Conservation (phyloP, 1,284 basidiomycete genomes). For the Laetiporus sulphureus region DNA sequence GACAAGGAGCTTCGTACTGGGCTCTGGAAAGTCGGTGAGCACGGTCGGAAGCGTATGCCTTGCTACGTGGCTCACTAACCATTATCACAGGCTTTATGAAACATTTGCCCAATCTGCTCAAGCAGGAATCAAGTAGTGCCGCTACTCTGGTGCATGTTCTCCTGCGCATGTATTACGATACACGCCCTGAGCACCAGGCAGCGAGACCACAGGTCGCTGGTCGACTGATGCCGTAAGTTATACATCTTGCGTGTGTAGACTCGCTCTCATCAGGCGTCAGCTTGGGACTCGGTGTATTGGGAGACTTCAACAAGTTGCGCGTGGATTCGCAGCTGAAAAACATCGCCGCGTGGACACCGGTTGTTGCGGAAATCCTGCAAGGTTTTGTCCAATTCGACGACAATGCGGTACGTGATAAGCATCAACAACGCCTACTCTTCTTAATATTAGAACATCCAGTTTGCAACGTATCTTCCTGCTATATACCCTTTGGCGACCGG, state of each 20-base stretch:
- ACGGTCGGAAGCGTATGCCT: background rate
- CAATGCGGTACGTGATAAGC: conserved; percentile 60
- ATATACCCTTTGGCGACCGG: conserved; percentile 86
- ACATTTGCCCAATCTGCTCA: conserved; percentile 94
- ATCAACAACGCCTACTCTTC: background rate
- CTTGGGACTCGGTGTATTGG: conserved; percentile 85
- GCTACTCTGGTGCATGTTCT: conserved; percentile 92
- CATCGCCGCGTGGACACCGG: conserved; percentile 96
- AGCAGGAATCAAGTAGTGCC: conserved; percentile 97
- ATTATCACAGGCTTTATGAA: conserved; percentile 89
- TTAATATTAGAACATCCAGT: conserved; percentile 40
- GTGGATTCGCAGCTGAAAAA: conserved; percentile 93
- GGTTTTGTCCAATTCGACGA: conserved; percentile 89
- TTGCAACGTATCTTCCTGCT: conserved; percentile 74
- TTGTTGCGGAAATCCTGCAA: conserved; percentile 88
- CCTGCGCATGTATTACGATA: conserved; percentile 91
- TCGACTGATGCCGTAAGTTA: conserved; percentile 81
- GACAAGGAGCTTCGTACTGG: conserved; percentile 96
- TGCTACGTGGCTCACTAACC: too few relatives aligned
- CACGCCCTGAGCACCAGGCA: conserved; percentile 78
- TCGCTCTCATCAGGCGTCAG: conserved; percentile 34
- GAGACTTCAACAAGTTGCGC: conserved; percentile 88
- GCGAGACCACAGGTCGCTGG: conserved; percentile 82
- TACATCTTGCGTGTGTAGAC: background rate
- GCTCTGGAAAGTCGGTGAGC: conserved; percentile 98